phyloP scores from a whole-genome alignment of 2,329 filamentous ascomycete genomes.

The Aureobasidium sp. region DNA sequence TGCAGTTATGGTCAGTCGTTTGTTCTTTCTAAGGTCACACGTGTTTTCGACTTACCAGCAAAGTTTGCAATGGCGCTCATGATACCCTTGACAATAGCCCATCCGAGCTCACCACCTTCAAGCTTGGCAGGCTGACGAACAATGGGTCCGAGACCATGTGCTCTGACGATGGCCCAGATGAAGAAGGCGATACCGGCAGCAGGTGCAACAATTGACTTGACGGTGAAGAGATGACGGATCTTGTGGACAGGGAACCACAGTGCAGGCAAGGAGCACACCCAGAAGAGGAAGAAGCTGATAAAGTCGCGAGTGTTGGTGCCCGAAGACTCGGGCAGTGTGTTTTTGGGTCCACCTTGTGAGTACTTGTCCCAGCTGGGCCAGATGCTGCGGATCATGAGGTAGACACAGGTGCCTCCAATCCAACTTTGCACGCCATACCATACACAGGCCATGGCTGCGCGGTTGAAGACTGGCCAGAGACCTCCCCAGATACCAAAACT shows the following conservation, averaged over 20 bases:
- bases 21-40: background rate
- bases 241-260: constrained; percentile 87
- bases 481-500: constrained; percentile 87
- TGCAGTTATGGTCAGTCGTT: background rate
- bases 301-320: constrained; percentile 71
- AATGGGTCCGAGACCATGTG: constrained; percentile 77
- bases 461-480: constrained; percentile 83
- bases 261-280: constrained; percentile 70
- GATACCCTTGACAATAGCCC: constrained; percentile 77
- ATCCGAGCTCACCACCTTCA: constrained; percentile 63
- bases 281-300: constrained; percentile 80
- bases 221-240: constrained; percentile 83
- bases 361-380: constrained; percentile 53
- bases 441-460: constrained; percentile 76
- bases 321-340: constrained; percentile 56
- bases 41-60: constrained; percentile 56
- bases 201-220: constrained; percentile 80
- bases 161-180: constrained; percentile 76
- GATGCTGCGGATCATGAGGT: constrained; percentile 81
- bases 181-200: constrained; percentile 75
- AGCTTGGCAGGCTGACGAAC: constrained; percentile 59
- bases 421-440: constrained; percentile 85
- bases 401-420: constrained; percentile 66
- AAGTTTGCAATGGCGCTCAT: constrained; percentile 91
- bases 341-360: constrained; percentile 44